A percentile compares a stretch with the other conserved stretches of the same genome.
Conservation (phyloP, 192 early-diverging fungal species). For the Podila clonocystis region DNA sequence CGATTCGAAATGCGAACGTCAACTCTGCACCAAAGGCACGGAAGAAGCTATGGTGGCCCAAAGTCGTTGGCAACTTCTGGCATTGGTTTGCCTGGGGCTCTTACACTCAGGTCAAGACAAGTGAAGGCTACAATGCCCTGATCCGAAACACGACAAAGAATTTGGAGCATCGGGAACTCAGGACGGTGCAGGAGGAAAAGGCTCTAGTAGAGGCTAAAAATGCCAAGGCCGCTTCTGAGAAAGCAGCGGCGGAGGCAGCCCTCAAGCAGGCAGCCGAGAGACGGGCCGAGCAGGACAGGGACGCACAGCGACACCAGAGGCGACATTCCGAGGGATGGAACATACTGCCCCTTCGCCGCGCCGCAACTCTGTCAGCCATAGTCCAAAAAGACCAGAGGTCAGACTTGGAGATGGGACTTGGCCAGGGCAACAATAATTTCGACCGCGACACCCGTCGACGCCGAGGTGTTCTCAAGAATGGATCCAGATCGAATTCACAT, state of each 20-base stretch:
- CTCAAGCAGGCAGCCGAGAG: constrained; percentile 15
- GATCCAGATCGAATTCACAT: constrained; percentile 24
- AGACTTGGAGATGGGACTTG: constrained; percentile 25
- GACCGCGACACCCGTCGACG: background rate
- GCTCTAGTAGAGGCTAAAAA: constrained; percentile 30
- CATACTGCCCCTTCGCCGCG: constrained; percentile 13
- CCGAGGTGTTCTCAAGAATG: background rate
- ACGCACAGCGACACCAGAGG: background rate
- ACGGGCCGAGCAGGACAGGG: background rate
- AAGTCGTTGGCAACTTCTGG: constrained; percentile 49
- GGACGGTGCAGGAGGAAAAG: constrained; percentile 32
- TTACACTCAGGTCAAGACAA: constrained; percentile 46
- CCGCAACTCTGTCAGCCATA: constrained; percentile 13
- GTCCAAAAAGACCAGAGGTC: constrained; percentile 5
- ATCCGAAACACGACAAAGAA: constrained; percentile 37
- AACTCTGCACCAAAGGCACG: background rate
- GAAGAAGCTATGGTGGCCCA: constrained; percentile 45
- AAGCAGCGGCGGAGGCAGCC: constrained; percentile 8
- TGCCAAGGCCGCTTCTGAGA: constrained; percentile 34
- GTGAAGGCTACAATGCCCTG: constrained; percentile 26
- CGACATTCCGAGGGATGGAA: constrained; percentile 25
- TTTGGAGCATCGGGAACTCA: constrained; percentile 25
- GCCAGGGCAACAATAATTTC: background rate
- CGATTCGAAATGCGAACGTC: background rate
- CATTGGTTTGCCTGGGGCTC: constrained; percentile 45